Evolutionary conservation across 1,139 yeast genomes (phyloP).

Genomic region (Chernovozyma sophiae-reginae): DNA sequence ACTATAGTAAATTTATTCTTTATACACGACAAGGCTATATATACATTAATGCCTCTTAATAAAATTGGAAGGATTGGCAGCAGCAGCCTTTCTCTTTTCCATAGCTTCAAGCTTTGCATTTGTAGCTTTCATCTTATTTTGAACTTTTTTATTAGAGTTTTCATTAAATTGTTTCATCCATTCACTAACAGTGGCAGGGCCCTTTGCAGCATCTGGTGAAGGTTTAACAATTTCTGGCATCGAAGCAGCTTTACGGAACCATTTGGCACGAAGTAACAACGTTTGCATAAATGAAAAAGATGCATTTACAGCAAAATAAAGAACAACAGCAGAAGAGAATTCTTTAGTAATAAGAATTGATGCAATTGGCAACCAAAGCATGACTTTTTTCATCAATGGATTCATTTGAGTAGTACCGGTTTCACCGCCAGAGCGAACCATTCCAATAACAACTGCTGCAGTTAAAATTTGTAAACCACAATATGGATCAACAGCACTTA

Average conservation of each 20-base stretch:
- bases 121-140: slow-evolving; percentile 32
- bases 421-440: slow-evolving; percentile 87
- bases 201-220: slow-evolving; percentile 23
- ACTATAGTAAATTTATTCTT: neutral
- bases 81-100: slow-evolving; percentile 32
- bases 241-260: slow-evolving; percentile 55
- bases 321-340: slow-evolving; percentile 77
- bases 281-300: slow-evolving; percentile 71
- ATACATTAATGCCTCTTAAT: slow-evolving; percentile 34
- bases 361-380: slow-evolving; percentile 71
- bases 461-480: slow-evolving; percentile 82
- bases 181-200: slow-evolving; percentile 32
- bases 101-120: slow-evolving; percentile 37
- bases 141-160: slow-evolving; percentile 29
- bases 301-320: slow-evolving; percentile 83
- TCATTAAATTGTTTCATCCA: slow-evolving; percentile 36
- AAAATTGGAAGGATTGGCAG: slow-evolving; percentile 21
- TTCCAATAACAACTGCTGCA: slow-evolving; percentile 71
- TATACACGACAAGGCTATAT: neutral
- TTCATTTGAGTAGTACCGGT: slow-evolving; percentile 75
- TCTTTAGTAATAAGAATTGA: slow-evolving; percentile 86
- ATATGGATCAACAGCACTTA: slow-evolving; percentile 85
- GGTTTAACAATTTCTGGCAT: slow-evolving; percentile 64
- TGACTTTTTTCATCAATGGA: slow-evolving; percentile 66
- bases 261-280: slow-evolving; percentile 52